Evolutionary conservation across 768 basidiomycete species (phyloP).

Genomic region (Lactarius akahatsu): DNA sequence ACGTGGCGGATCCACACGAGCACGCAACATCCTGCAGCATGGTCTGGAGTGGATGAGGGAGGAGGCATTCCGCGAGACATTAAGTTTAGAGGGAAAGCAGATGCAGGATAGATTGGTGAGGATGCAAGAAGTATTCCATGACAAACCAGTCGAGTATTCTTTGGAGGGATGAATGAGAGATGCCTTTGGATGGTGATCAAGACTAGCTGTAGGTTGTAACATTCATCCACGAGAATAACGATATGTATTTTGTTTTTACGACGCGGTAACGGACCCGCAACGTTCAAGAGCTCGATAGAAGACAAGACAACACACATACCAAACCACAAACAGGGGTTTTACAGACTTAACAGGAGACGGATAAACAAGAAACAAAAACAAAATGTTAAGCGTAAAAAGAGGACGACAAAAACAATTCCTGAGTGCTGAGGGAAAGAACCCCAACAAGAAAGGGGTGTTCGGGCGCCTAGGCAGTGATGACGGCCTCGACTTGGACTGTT

Average conservation of each 20-base stretch:
- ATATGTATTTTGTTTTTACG: conserved; percentile 25
- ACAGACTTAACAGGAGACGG: conserved; percentile 9
- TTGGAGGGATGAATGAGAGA: conserved; percentile 34
- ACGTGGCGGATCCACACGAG: conserved; percentile 59
- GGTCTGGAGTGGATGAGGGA: conserved; percentile 69
- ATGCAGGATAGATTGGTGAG: conserved; percentile 62
- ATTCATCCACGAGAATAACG: conserved; percentile 20
- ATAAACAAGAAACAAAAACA: conserved; percentile 19
- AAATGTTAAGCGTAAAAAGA: neutral
- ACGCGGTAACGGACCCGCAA: neutral
- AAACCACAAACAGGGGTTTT: conserved; percentile 15
- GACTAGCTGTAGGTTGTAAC: neutral
- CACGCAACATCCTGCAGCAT: conserved; percentile 75
- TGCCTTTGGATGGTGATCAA: neutral
- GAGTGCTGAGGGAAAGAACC: neutral
- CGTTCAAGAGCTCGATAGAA: conserved; percentile 13
- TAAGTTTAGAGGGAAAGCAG: conserved; percentile 46
- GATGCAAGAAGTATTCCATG: conserved; percentile 47
- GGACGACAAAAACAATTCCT: neutral
- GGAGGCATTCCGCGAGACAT: conserved; percentile 43
- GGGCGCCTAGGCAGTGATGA: conserved; percentile 20
- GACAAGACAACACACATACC: neutral
- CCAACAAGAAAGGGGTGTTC: neutral
- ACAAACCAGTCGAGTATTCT: conserved; percentile 53
- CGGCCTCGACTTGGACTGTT: conserved; percentile 9